phyloP scores from a whole-genome alignment of 441 rosid species.

The Hura crepitans region DNA sequence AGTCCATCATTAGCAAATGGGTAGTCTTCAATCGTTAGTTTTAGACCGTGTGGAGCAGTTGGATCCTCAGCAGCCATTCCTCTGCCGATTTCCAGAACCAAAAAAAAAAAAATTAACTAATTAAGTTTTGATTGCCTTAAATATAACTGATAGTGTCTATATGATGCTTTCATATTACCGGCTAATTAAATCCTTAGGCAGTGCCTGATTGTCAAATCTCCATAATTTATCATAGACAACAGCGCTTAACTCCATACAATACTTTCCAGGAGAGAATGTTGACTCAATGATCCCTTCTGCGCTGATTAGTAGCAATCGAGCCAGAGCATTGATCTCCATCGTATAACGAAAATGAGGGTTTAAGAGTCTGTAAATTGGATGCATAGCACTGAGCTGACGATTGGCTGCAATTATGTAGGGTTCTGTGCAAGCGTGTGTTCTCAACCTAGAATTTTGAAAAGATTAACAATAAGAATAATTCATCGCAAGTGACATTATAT shows the following conservation, averaged over 20 bases:
- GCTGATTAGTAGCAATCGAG: constrained; percentile 46
- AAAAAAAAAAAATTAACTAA: too few species aligned
- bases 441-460: constrained; percentile 36
- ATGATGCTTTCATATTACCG: too few species aligned
- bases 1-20: constrained; percentile 65
- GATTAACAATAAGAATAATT: not conserved
- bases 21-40: constrained; percentile 52
- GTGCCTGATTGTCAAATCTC: constrained; percentile 56
- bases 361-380: constrained; percentile 54
- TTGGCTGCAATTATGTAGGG: constrained; percentile 68
- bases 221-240: constrained; percentile 48
- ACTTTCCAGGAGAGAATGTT: constrained; percentile 47
- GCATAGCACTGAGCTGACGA: constrained; percentile 61
- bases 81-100: too few species aligned
- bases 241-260: constrained; percentile 48
- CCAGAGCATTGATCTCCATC: constrained; percentile 68
- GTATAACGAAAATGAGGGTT: constrained; percentile 77
- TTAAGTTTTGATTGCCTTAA: too few species aligned
- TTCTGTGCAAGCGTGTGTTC: constrained; percentile 62
- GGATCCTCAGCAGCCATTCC: constrained; percentile 58
- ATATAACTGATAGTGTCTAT: too few species aligned
- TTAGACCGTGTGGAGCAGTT: constrained; percentile 43
- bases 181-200: constrained; percentile 54
- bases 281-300: constrained; percentile 60
- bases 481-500: too few species aligned